Evolutionary conservation across 306 rosid genomes (phyloP).

Genomic region (Clitoria ternatea): DNA sequence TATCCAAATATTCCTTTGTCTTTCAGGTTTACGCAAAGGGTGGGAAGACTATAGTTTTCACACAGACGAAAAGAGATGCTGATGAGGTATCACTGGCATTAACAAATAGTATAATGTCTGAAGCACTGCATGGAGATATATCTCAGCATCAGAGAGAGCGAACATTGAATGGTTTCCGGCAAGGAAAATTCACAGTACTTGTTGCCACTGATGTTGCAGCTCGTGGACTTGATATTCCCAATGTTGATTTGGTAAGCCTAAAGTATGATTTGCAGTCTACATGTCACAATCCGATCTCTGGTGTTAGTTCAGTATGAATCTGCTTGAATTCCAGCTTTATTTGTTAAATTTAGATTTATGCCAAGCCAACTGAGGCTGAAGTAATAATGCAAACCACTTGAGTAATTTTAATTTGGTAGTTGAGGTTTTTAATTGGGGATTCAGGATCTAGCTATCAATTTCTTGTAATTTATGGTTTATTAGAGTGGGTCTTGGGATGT

Average conservation of each 20-base stretch:
- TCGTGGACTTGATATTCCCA: constrained; percentile 98
- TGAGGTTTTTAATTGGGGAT: constrained; percentile 7
- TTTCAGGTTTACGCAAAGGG: constrained; percentile 95
- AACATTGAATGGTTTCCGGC: constrained; percentile 93
- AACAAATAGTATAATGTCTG: constrained; percentile 79
- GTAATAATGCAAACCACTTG: constrained; percentile 6
- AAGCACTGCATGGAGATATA: constrained; percentile 98
- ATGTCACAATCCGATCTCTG: background rate
- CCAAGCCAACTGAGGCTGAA: background rate
- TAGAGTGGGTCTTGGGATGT: background rate
- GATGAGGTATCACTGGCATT: constrained; percentile 95
- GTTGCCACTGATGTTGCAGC: constrained; percentile 99
- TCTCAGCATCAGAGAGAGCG: constrained; percentile 98
- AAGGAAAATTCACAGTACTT: constrained; percentile 96
- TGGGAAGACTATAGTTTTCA: constrained; percentile 97
- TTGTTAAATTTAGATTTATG: background rate
- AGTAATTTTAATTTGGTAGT: background rate
- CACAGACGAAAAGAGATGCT: constrained; percentile 94
- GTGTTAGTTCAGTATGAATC: constrained; percentile 17
- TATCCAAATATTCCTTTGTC: constrained; percentile 26
- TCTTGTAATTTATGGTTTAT: background rate
- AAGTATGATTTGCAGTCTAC: constrained; percentile 14
- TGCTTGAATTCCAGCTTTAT: background rate
- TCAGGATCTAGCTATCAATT: background rate
- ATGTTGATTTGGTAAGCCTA: constrained; percentile 82